Conservation (phyloP, 805 yeast genomes). For the Hanseniaspora meyeri region DNA sequence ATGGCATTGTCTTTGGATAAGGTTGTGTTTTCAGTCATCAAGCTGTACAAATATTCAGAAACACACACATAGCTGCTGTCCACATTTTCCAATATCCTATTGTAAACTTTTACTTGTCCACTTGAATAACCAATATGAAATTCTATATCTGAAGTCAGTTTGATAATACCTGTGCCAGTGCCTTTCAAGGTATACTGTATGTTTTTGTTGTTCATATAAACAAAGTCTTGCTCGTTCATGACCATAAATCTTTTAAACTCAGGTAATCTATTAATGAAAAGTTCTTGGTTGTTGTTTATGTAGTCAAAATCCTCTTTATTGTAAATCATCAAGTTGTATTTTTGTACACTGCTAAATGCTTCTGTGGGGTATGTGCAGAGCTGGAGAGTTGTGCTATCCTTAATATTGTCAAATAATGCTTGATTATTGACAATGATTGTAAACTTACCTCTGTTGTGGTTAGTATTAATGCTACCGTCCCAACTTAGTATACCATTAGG, state of each 20-base stretch:
- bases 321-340: neutral
- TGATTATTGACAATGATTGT: neutral
- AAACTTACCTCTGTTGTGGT: neutral
- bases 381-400: neutral
- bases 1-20: neutral
- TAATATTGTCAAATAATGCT: neutral
- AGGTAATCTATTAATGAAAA: neutral
- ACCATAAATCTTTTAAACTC: neutral
- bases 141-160: neutral
- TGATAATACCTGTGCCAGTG: neutral
- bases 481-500: neutral
- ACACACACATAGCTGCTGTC: neutral
- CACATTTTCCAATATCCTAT: neutral
- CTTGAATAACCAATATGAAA: neutral
- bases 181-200: neutral
- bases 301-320: neutral
- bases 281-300: constrained; percentile 7
- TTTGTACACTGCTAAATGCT: neutral
- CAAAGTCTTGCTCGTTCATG: neutral
- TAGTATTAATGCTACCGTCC: neutral
- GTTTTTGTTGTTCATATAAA: neutral
- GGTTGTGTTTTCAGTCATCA: neutral
- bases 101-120: neutral
- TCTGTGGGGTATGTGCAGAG: neutral
- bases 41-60: neutral